Conservation (phyloP, 208 protist species). For the Acanthamoeba rhysodes region DNA sequence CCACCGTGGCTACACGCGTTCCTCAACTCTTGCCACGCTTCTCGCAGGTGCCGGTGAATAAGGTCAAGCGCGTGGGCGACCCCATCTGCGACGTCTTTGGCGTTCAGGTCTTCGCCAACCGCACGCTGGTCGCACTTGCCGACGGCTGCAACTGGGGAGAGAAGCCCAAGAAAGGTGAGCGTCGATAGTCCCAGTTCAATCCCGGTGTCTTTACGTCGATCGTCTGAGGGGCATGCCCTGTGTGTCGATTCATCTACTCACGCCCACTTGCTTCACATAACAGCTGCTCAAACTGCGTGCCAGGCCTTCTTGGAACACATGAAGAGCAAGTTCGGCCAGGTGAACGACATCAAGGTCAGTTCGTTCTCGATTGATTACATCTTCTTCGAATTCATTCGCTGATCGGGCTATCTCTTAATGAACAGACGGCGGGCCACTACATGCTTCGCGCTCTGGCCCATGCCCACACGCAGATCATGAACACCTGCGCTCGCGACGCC, state of each 20-base stretch:
- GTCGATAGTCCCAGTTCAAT: not conserved
- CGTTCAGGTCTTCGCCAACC: slow-evolving; percentile 79
- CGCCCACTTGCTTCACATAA: not conserved
- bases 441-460: slow-evolving; percentile 45
- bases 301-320: slow-evolving; percentile 60
- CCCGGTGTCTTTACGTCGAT: not conserved
- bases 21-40: too few species aligned
- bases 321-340: slow-evolving; percentile 50
- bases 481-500: slow-evolving; percentile 31
- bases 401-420: not conserved
- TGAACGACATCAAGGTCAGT: slow-evolving; percentile 48
- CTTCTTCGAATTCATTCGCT: not conserved
- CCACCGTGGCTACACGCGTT: not conserved
- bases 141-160: slow-evolving; percentile 86
- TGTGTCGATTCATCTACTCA: not conserved
- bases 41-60: not conserved
- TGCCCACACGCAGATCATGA: slow-evolving; percentile 56
- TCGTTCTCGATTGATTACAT: not conserved
- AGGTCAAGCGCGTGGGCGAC: slow-evolving; percentile 78
- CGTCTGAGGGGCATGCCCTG: not conserved
- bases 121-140: slow-evolving; percentile 75
- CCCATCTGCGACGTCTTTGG: slow-evolving; percentile 83
- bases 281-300: slow-evolving; percentile 48
- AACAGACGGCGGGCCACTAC: slow-evolving; percentile 66
- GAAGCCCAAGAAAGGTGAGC: slow-evolving; percentile 72